Base-by-base conservation (phyloP, 2,329 filamentous ascomycete genomes). In the Arthrobotrys sinensis region DNA sequence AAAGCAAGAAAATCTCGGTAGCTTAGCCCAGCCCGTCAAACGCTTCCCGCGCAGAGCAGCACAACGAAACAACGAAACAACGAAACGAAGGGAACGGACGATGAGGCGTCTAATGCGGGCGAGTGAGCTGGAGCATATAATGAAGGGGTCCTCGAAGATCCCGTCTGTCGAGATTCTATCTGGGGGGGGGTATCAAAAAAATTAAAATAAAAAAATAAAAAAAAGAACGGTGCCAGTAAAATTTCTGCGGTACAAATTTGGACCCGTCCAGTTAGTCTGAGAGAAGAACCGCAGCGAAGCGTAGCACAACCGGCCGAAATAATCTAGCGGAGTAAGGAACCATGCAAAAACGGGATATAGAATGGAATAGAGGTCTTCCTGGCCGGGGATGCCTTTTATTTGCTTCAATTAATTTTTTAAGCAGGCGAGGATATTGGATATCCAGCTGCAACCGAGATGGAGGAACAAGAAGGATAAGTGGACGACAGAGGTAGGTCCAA, bases 1-100 rank as follows among this genome's bases (percentile, higher is more conserved):
- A 76, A 76, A 76, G 65, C 65, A 76, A 70, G 72, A 76, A 76
- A 76, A 76, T 76, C 72, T 76, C 72, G 65, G 72, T 76, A 76
- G 72, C 72, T 68, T 52, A 62, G 32, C 40, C 50, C 19, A 60
- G 48, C 68, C 68, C 21, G 62, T 48, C 63, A 67, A 75, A 67
- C 63, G 19, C 16, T 60, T 40, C 10, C 45, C 19, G 43, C 55
- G 38, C 70, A 55, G 19, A 7, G 19, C 34, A 60, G 34, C 70
- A 67, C 62, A 63, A 53, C 65, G 28, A 60, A 52, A 63, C 43
- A 46, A 53, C 57, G 53, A 40, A 6, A 45, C 14, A 24, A 38
- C 36, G 57, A 50, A 55, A 52, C 8, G 45, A 50, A 55, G 3
- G 45, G n/a, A 45, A 48, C 55, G 2, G 50, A 28, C 16, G 40